Conservation (phyloP, 768 basidiomycete genomes). For the Podaxis mareebaensis region DNA sequence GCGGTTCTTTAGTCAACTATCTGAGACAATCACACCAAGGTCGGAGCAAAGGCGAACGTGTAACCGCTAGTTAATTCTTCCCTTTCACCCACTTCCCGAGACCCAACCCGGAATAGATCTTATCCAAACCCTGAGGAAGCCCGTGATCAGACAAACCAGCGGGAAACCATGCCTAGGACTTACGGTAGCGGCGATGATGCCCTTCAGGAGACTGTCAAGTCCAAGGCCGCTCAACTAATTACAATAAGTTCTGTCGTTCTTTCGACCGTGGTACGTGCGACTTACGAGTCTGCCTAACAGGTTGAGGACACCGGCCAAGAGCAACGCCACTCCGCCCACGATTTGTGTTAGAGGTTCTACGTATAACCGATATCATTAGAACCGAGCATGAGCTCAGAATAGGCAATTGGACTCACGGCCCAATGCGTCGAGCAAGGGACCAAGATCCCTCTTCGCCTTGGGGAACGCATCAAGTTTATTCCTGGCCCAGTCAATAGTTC, state of each 20-base stretch:
- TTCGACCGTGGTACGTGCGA: neutral
- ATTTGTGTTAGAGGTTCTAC: conserved; percentile 39
- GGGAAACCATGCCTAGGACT: neutral
- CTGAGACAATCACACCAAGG: no score
- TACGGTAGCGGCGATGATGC: conserved; percentile 32
- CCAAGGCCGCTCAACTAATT: conserved; percentile 31
- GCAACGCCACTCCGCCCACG: conserved; percentile 36
- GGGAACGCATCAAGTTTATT: conserved; percentile 38
- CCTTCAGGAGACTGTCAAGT: conserved; percentile 32
- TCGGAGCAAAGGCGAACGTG: no score
- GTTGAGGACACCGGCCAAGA: conserved; percentile 37
- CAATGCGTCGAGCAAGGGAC: conserved; percentile 36
- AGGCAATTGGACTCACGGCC: conserved; percentile 28
- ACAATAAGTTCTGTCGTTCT: neutral
- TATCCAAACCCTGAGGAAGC: conserved; percentile 29
- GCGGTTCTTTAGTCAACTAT: neutral
- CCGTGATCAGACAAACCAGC: neutral
- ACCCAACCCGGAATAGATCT: conserved; percentile 35
- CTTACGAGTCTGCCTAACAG: conserved; percentile 31
- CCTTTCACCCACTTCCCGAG: conserved; percentile 30
- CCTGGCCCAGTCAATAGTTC: conserved; percentile 39
- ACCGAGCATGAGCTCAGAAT: neutral
- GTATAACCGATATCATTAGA: neutral
- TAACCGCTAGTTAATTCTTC: conserved; percentile 1
- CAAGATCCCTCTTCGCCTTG: conserved; percentile 38